Percentiles rank a stretch among this genome's conserved stretches.
Evolutionary conservation across 148 eudicot genomes (phyloP).

Genomic region (Camellia japonica): DNA sequence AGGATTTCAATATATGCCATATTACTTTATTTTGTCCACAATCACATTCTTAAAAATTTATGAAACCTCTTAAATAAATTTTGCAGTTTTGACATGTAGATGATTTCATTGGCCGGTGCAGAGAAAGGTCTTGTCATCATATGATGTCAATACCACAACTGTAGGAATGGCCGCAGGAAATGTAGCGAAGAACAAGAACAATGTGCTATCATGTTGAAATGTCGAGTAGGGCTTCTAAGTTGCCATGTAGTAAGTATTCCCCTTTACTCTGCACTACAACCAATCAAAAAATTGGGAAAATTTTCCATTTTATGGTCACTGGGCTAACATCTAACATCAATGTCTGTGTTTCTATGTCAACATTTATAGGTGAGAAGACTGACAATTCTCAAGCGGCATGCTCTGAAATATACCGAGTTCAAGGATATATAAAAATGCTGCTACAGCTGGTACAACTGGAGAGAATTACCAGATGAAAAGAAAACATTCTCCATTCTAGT

Average conservation of each 20-base stretch:
- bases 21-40: too few species aligned
- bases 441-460: not conserved
- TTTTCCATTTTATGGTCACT: not conserved
- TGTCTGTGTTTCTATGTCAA: not conserved
- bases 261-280: not conserved
- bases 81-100: constrained; percentile 18
- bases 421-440: not conserved
- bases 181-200: constrained; percentile 25
- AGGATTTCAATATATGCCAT: too few species aligned
- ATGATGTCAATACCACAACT: constrained; percentile 29
- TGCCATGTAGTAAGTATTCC: constrained; percentile 17
- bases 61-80: not conserved
- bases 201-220: constrained; percentile 23
- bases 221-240: constrained; percentile 12
- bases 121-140: constrained; percentile 47
- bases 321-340: not conserved
- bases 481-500: not conserved
- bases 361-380: not conserved
- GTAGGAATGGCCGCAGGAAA: constrained; percentile 29
- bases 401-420: not conserved
- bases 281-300: not conserved
- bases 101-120: constrained; percentile 34
- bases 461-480: not conserved
- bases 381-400: not conserved
- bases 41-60: too few species aligned